Conservation (phyloP, 2,329 filamentous ascomycete species). For the Xylaria sp. region DNA sequence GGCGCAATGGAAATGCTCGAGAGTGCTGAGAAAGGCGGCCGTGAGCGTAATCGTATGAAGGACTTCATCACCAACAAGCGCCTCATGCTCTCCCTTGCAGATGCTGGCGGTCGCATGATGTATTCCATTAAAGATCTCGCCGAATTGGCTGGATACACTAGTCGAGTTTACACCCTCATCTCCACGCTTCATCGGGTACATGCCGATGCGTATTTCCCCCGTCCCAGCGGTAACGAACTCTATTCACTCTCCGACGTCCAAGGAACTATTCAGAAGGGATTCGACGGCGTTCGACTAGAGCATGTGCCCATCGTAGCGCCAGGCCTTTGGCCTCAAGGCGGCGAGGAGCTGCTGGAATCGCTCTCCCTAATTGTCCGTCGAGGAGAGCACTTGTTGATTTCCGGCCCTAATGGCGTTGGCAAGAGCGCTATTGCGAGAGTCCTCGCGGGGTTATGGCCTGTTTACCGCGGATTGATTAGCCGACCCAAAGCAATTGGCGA, state of each 20-base stretch:
- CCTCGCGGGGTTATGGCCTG: slow-evolving; percentile 91
- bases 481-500: slow-evolving; percentile 82
- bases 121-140: slow-evolving; percentile 99
- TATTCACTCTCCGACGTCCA: slow-evolving; percentile 93
- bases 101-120: slow-evolving; percentile 98
- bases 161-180: slow-evolving; percentile 93
- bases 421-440: slow-evolving; percentile 91
- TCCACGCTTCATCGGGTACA: slow-evolving; percentile 94
- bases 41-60: slow-evolving; percentile 91
- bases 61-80: slow-evolving; percentile 99
- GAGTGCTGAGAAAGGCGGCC: slow-evolving; percentile 61
- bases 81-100: slow-evolving; percentile 95
- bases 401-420: slow-evolving; percentile 92
- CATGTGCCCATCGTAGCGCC: slow-evolving; percentile 94
- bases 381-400: slow-evolving; percentile 94
- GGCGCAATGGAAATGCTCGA: slow-evolving; percentile 75
- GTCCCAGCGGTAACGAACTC: slow-evolving; percentile 76
- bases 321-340: slow-evolving; percentile 85
- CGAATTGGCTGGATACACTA: slow-evolving; percentile 95
- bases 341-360: slow-evolving; percentile 89
- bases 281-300: slow-evolving; percentile 92
- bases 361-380: slow-evolving; percentile 89
- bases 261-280: slow-evolving; percentile 93
- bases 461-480: slow-evolving; percentile 92
- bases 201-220: slow-evolving; percentile 84